phyloP scores from a whole-genome alignment of 495 filamentous ascomycete species.

The Lasiosphaeria ovina region DNA sequence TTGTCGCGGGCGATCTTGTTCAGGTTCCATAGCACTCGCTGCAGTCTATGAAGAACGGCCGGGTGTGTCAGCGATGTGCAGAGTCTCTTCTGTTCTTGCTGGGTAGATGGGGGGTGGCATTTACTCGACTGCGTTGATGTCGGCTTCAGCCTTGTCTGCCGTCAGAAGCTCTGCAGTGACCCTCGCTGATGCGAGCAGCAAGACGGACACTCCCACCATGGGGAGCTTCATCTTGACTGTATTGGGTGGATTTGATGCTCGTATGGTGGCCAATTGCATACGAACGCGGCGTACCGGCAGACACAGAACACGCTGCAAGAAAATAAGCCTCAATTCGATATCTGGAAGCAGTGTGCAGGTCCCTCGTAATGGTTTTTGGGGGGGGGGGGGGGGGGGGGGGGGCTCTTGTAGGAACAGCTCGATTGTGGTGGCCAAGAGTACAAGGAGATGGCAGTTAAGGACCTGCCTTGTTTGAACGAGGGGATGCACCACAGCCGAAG shows the following conservation, averaged over 20 bases:
- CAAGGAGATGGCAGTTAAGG: too few relatives aligned
- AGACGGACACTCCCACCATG: conserved; percentile 3
- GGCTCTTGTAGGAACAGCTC: too few relatives aligned
- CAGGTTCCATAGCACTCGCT: conserved; percentile 38
- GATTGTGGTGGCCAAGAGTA: too few relatives aligned
- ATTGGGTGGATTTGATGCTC: conserved; percentile 10
- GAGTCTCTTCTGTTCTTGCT: neutral
- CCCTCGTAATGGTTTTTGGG: too few relatives aligned
- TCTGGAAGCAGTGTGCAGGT: too few relatives aligned
- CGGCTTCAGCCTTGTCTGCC: conserved; percentile 26
- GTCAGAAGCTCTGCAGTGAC: conserved; percentile 25
- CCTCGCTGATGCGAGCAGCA: conserved; percentile 19
- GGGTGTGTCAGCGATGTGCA: neutral
- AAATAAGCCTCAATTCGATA: too few relatives aligned
- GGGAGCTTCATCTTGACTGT: conserved; percentile 29
- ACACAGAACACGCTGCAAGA: too few relatives aligned
- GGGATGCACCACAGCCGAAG: neutral
- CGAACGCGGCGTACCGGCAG: too few relatives aligned
- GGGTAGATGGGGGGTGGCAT: conserved; percentile 22
- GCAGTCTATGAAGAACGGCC: conserved; percentile 20
- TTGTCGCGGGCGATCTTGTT: conserved; percentile 39
- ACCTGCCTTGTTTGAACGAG: too few relatives aligned
- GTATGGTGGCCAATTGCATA: too few relatives aligned
- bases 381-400: too few relatives aligned
- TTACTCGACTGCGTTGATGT: conserved; percentile 31